Evolutionary conservation across 257 asterid species (phyloP).

Genomic region (Capsicum rhomboideum): DNA sequence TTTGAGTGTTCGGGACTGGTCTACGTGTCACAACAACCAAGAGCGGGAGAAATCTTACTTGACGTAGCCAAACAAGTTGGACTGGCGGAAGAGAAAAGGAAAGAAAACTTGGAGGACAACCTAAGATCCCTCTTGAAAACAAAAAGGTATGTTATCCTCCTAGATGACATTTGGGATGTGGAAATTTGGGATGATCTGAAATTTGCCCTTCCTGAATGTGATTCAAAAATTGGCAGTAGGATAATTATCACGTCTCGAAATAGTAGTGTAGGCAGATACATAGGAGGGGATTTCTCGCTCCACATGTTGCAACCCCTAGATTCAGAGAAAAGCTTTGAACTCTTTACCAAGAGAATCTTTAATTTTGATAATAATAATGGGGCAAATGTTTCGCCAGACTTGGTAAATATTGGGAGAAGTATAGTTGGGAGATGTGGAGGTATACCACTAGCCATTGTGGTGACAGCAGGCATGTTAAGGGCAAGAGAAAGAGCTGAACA

Average conservation of each 20-base stretch:
- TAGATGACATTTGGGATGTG: conserved; percentile 19
- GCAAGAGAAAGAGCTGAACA: background rate
- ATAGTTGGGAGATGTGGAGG: background rate
- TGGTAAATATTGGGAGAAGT: background rate
- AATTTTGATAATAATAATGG: background rate
- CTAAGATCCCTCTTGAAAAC: background rate
- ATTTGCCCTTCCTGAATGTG: background rate
- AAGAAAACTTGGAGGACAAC: background rate
- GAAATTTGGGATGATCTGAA: conserved; percentile 9
- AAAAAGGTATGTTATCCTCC: conserved; percentile 5
- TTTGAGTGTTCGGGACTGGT: conserved; percentile 5
- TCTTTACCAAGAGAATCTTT: background rate
- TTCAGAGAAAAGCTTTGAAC: background rate
- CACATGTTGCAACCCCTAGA: background rate
- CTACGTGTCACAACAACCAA: conserved; percentile 4
- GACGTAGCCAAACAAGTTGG: conserved; percentile 14
- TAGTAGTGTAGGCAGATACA: background rate
- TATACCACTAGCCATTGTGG: background rate
- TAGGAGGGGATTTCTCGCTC: background rate
- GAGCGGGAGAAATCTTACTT: background rate
- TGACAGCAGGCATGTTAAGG: background rate
- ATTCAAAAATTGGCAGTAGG: background rate
- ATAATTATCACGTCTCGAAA: background rate
- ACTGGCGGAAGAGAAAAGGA: background rate
- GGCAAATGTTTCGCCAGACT: background rate